Conservation (phyloP, 768 basidiomycete species). For the Mycena crocata region DNA sequence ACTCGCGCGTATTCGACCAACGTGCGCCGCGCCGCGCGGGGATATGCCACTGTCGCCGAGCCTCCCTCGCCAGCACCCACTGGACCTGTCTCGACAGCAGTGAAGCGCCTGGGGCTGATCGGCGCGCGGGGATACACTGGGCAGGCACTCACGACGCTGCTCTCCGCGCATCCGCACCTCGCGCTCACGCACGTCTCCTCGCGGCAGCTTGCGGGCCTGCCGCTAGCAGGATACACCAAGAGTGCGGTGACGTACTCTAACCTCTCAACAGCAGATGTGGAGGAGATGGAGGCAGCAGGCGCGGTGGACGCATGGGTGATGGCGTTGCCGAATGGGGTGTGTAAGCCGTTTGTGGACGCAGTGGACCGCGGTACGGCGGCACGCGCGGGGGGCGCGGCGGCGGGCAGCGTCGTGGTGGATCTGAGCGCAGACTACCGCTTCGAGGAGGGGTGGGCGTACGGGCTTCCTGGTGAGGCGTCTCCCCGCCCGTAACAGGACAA, state of each 20-base stretch:
- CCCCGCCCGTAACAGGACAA: conserved; percentile 48
- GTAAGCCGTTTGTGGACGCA: conserved; percentile 97
- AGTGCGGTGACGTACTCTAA: conserved; percentile 80
- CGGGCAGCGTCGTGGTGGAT: conserved; percentile 88
- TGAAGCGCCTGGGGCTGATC: conserved; percentile 94
- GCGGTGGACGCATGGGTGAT: conserved; percentile 99
- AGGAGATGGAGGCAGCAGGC: conserved; percentile 87
- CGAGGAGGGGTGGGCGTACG: conserved; percentile 96
- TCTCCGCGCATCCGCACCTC: conserved; percentile 90
- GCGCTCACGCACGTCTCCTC: conserved; percentile 96
- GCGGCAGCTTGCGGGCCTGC: conserved; percentile 88
- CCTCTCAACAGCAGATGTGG: conserved; percentile 81
- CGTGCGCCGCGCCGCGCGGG: conserved; percentile 66
- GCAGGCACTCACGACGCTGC: conserved; percentile 87
- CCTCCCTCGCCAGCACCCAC: conserved; percentile 40
- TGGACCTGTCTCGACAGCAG: conserved; percentile 61
- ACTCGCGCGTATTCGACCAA: conserved; percentile 70
- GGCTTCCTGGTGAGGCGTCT: conserved; percentile 93
- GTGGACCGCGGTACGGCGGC: conserved; percentile 80
- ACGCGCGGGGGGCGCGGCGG: conserved; percentile 55
- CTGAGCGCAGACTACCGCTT: conserved; percentile 96
- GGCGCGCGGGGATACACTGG: conserved; percentile 98
- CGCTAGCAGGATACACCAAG: conserved; percentile 87
- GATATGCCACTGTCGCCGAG: conserved; percentile 80
- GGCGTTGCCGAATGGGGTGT: conserved; percentile 97